A percentile compares a stretch with the other conserved stretches of the same genome.
Evolutionary conservation across 208 protist genomes (phyloP).

Genomic region (Crithidia fasciculata): DNA sequence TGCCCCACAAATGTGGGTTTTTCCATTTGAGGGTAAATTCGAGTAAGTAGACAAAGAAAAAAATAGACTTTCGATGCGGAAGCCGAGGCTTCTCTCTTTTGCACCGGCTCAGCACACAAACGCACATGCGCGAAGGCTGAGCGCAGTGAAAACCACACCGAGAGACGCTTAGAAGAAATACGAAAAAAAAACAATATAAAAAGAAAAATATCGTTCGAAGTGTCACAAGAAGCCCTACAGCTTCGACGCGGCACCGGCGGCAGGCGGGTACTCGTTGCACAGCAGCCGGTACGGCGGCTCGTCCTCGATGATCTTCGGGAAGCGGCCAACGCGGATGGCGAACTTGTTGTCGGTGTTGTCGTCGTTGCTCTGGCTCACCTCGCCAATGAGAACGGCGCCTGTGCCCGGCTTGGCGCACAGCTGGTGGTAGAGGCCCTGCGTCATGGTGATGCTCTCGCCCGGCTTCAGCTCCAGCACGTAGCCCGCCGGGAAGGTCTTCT

Average conservation of each 20-base stretch:
- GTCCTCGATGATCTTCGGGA: conserved; percentile 26
- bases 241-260: neutral
- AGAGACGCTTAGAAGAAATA: neutral
- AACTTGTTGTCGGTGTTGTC: conserved; percentile 31
- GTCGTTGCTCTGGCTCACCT: conserved; percentile 27
- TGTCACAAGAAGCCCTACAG: neutral
- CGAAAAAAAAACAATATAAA: neutral
- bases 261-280: conserved; percentile 24
- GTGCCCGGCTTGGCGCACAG: conserved; percentile 18
- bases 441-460: conserved; percentile 26
- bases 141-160: neutral
- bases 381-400: conserved; percentile 16
- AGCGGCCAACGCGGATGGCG: conserved; percentile 18
- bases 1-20: neutral
- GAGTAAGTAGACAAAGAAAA: neutral
- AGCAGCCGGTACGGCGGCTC: conserved; percentile 21
- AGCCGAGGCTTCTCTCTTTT: neutral
- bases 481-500: conserved; percentile 14
- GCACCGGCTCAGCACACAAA: neutral
- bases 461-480: conserved; percentile 24
- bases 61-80: neutral
- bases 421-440: conserved; percentile 23
- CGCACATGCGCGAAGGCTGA: neutral
- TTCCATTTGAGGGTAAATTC: neutral
- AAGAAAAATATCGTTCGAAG: neutral